Conservation (phyloP, 148 eudicot species). For the Diospyros kaki region DNA sequence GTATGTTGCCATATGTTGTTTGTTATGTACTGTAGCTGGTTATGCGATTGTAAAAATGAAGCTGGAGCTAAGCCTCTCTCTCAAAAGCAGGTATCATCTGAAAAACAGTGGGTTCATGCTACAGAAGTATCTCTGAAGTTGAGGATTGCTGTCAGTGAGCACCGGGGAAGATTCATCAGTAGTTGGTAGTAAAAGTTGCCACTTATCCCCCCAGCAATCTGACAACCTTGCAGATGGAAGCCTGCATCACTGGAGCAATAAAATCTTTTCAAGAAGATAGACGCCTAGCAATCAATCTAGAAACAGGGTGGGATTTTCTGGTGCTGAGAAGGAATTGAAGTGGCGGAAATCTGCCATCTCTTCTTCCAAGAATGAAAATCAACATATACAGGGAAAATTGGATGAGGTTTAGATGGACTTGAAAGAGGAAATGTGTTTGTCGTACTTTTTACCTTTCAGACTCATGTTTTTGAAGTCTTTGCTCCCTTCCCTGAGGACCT, state of each 20-base stretch:
- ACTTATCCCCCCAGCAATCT: neutral
- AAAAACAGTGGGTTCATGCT: too few species aligned
- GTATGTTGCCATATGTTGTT: neutral
- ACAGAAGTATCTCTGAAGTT: slow-evolving; percentile 17
- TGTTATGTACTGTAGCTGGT: slow-evolving; percentile 47
- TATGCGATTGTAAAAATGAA: slow-evolving; percentile 85
- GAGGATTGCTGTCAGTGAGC: slow-evolving; percentile 55
- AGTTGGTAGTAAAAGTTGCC: neutral
- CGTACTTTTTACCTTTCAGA: neutral
- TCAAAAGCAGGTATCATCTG: slow-evolving; percentile 59
- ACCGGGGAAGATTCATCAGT: slow-evolving; percentile 44
- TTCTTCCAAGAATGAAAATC: slow-evolving; percentile 81
- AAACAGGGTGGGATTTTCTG: slow-evolving; percentile 65
- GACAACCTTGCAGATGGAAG: slow-evolving; percentile 59
- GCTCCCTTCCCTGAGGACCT: too few species aligned
- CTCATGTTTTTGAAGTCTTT: too few species aligned
- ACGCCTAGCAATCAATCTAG: slow-evolving; percentile 53
- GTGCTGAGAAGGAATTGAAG: slow-evolving; percentile 79
- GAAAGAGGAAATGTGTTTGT: slow-evolving; percentile 56
- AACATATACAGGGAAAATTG: slow-evolving; percentile 60
- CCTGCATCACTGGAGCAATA: slow-evolving; percentile 44
- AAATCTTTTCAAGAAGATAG: slow-evolving; percentile 66
- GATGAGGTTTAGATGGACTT: slow-evolving; percentile 54
- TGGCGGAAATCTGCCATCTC: slow-evolving; percentile 64
- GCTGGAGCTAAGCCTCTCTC: slow-evolving; percentile 54